Conservation (phyloP, 108 stramenopile species). For the Mediolabrus comicus region DNA sequence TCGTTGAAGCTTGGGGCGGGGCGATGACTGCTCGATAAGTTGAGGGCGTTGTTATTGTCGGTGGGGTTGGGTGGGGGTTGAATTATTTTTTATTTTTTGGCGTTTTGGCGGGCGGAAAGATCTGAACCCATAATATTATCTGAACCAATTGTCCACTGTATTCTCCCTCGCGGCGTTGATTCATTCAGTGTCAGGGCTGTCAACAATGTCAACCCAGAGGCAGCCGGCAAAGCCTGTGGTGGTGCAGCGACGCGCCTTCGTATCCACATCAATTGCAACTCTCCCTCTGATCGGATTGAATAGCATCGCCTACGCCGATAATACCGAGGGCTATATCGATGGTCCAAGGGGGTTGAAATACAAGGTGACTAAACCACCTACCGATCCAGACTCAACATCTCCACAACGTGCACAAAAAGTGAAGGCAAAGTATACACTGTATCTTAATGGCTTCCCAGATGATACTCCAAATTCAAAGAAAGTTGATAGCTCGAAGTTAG, state of each 20-base stretch:
- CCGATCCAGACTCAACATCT: constrained; percentile 11
- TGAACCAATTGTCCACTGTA: no score
- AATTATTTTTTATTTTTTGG: no score
- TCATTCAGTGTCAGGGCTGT: neutral
- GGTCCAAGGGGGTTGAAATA: constrained; percentile 51
- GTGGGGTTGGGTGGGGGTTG: no score
- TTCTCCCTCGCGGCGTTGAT: no score
- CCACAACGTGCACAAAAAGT: constrained; percentile 52
- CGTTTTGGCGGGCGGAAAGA: no score
- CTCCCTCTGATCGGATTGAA: neutral
- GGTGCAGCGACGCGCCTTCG: neutral
- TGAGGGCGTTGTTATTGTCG: no score
- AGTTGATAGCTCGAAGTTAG: constrained; percentile 35
- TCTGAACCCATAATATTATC: no score
- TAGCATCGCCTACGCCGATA: neutral
- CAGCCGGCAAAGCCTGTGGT: no score
- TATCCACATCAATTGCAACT: neutral
- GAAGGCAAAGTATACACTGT: constrained; percentile 47
- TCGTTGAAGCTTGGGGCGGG: no score
- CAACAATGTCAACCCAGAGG: neutral
- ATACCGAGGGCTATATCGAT: constrained; percentile 5
- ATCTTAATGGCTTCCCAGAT: constrained; percentile 47
- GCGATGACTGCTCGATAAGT: no score
- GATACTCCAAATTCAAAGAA: constrained; percentile 32
- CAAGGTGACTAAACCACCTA: constrained; percentile 23